Base-by-base conservation (phyloP, 2,329 filamentous ascomycete genomes). In the Monosporascus sp. region DNA sequence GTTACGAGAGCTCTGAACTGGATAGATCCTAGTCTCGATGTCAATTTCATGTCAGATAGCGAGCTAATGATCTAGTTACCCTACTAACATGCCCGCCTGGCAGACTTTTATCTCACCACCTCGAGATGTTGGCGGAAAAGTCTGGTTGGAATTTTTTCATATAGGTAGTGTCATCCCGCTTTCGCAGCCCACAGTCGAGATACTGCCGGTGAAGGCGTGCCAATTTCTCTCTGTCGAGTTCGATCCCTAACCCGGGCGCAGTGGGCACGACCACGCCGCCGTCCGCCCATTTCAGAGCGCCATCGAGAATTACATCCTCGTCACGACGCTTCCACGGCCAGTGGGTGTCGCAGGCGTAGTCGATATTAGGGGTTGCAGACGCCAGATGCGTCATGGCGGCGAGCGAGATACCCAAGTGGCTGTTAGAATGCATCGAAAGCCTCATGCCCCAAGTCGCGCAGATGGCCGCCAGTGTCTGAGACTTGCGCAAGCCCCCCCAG, bases 271-370 rank as follows among this genome's bases (percentile, higher is more conserved):
- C 37, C 4, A 74, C 55, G 1, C 67, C 70, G 0, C 72, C 71
- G 40, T 73, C 63, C 0, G 49, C 57, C 72, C 72, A 74, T 26
- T 59, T 66, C 51, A 74, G 44, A 0, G 66, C 64, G 1, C 70
- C 70, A n/a, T 71, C 65, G 7, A 68, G 54, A 45, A 74, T 60
- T 5, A 74, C 71, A 48, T 74, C 72, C 55, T 74, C 72, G 7
- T 74, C 68, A 0, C 68, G 65, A 3, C 67, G 69, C 61, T 74
- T 74, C 72, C 72, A 75, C 7, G 72, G 72, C 72, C 72, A 74
- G 53, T 74, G 72, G 0, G 72, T 74, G 49, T 74, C 72, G 48
- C 72, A 74, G 0, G 72, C 72, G 43, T 74, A 74, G 58, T 74
- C 72, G 2, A 74, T 56, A 38, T 74, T 74, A 0, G 63, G 60